Evolutionary conservation across 805 yeast species (phyloP), one percentile per base, ranked within the genome.

Genomic region (Ogataea saltuana): DNA sequence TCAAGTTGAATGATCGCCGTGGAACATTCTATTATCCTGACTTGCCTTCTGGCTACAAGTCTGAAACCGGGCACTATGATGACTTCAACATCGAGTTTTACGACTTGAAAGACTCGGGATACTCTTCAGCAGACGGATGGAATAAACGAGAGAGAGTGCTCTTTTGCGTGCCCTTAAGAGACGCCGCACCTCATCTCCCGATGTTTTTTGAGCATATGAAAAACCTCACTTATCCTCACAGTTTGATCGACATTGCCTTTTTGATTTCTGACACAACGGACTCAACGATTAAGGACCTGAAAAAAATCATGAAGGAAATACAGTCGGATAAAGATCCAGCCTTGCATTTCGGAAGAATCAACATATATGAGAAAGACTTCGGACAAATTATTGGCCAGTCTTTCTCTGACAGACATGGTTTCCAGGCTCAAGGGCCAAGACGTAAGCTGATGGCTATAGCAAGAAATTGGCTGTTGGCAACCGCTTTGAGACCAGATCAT

Each of bases 401-500:
- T 16, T 88, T 89, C 55, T 78, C 85, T 45, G 97, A 88, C 62
- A 73, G 97, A 59, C 97, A 90, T 62, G 96, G 96, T 2, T 88
- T 89, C 61, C 89, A 85, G 18, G 96, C 95, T 1, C 97, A 89
- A 64, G 97, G 96, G 10, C 91, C 91, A 37, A 75, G 97, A 62
- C 74, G 97, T 59, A 89, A 89, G 64, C 72, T 87, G 48, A 89
- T 89, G 97, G 97, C 93, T 5, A 75, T 90, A 46, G 97, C 97
- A 4, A 75, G 97, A 62, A 89, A 89, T 64, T 89, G 97, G 97
- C 69, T 90, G 42, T 76, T 88, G 62, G 70, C 89, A 1, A 86
- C 85, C 1, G 91, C 96, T 1, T 64, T 89, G 40, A 80, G 82
- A 59, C 97, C 97, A 0, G 83, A 89, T 62, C 97, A 89, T 61